Base-by-base conservation (phyloP, 495 filamentous ascomycete genomes). In the Aspergillus sclerotioniger region DNA sequence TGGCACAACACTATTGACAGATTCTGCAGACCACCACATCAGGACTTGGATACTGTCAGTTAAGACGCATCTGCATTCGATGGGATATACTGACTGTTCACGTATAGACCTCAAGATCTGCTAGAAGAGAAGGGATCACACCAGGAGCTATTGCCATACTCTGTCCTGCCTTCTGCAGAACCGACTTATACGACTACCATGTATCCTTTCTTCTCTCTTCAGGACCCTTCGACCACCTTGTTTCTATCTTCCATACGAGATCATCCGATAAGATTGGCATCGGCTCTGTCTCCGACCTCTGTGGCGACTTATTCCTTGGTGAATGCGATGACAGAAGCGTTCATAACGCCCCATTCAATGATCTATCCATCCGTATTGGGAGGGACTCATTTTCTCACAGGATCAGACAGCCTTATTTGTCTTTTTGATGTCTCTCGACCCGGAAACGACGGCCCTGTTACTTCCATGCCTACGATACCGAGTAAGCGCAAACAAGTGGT, bases 1-100 rank as follows among this genome's bases (percentile, higher is more conserved):
- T 66, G 91, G 93, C 15, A 94, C 91, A 9, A 84, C 83, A 7
- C 72, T 97, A 48, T 67, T 98, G 64, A 89, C 91, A n/a, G 81
- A 82, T 25, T 87, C 81, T 39, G 85, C 83, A 7, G 81, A 90
- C 57, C 84, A 92, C 62, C 76, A 73, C 48, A 77, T 95, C 43
- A 78, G 83, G 51, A 83, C 85, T 12, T 94, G 85, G 70, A 82
- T 95, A 31, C 64, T 96, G 79, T 87, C 62, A 65, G 72, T 69
- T 13, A 3, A n/a, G 8, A 6, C 29, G 16, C 5, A 15, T 28
- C 17, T 37, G 6, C 7, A 29, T 19, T 21, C 5, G 29, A 37
- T 8, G 19, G 1, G 21, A 21, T 21, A 53, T 45, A 9, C 59
- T 68, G 43, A 68, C 43, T 20, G 17, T 16, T 6, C 8, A 21